These are phyloP conservation scores for Leccinellum albellum DNA, from an alignment of 768 basidiomycete species.

Conservation along the genomic window DNA sequence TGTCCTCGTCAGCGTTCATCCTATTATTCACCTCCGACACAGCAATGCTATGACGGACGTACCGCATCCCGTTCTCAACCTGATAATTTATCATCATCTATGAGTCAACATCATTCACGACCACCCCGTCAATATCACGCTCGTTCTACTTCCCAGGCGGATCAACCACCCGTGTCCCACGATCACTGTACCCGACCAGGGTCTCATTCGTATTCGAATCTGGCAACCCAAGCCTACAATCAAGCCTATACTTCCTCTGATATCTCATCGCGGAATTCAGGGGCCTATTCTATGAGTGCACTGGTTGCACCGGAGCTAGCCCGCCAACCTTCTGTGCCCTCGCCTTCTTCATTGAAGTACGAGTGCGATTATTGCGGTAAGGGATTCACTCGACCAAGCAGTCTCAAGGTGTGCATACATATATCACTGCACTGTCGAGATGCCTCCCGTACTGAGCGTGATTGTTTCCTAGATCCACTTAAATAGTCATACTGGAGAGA, in stretches of 20 bases:
- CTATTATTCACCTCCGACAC: conserved; percentile 21
- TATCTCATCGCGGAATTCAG: conserved; percentile 19
- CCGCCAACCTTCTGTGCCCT: conserved; percentile 17
- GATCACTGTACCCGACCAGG: conserved; percentile 27
- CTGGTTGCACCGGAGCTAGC: conserved; percentile 10
- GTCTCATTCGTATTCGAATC: conserved; percentile 24
- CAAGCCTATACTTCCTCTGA: conserved; percentile 12
- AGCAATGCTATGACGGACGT: conserved; percentile 28
- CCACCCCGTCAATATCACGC: conserved; percentile 18
- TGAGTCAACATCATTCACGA: conserved; percentile 21
- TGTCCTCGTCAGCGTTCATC: conserved; percentile 19
- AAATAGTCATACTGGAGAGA: conserved; percentile 83
- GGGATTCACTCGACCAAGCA: conserved; percentile 78
- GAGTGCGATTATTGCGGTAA: conserved; percentile 79
- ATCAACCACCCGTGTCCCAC: conserved; percentile 24
- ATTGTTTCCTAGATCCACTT: conserved; percentile 64
- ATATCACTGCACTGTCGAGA: conserved; percentile 1
- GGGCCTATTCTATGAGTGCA: conserved; percentile 3
- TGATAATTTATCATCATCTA: conserved; percentile 25
- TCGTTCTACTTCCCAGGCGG: conserved; percentile 28
- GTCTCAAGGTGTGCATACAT: conserved; percentile 56
- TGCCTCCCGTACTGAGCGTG: conserved; percentile 5
- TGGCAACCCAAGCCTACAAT: conserved; percentile 18
- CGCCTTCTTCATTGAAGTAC: conserved; percentile 50
- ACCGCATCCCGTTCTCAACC: conserved; percentile 10